These are phyloP conservation scores for Wickerhamiella brachini DNA, from an alignment of 805 yeast species.

Conservation along the genomic window DNA sequence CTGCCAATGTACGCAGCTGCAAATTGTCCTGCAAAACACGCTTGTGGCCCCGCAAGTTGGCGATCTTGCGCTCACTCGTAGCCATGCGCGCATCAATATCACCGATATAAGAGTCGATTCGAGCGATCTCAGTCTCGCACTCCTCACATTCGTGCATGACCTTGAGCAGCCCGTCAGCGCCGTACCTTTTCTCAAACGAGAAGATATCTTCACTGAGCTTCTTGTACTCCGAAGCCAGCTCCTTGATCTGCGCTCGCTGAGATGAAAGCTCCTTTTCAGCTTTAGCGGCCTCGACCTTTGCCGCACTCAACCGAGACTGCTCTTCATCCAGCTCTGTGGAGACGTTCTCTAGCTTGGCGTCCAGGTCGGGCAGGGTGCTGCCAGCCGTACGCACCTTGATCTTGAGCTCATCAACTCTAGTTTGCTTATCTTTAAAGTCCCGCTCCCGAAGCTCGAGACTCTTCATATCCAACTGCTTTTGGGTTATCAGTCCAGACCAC, in stretches of 20 bases:
- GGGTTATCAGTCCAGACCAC: background rate
- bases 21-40: constrained; percentile 52
- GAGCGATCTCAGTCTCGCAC: background rate
- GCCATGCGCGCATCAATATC: constrained; percentile 18
- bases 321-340: constrained; percentile 3
- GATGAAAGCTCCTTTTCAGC: constrained; percentile 6
- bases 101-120: background rate
- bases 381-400: no score
- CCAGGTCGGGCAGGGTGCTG: background rate
- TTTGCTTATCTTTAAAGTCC: background rate
- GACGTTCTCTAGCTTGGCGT: constrained; percentile 1
- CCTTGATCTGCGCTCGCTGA: constrained; percentile 1
- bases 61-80: constrained; percentile 19
- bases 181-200: background rate
- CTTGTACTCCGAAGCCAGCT: constrained; percentile 4
- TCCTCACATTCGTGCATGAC: constrained; percentile 1
- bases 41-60: constrained; percentile 42
- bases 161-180: background rate
- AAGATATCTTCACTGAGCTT: background rate
- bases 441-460: constrained; percentile 10
- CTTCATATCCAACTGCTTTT: constrained; percentile 5
- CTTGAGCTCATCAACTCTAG: background rate
- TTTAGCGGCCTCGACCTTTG: constrained; percentile 6
- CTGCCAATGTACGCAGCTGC: constrained; percentile 36
- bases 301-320: constrained; percentile 4